phyloP scores from a whole-genome alignment of 2,329 filamentous ascomycete genomes.

The Biscogniauxia marginata region DNA sequence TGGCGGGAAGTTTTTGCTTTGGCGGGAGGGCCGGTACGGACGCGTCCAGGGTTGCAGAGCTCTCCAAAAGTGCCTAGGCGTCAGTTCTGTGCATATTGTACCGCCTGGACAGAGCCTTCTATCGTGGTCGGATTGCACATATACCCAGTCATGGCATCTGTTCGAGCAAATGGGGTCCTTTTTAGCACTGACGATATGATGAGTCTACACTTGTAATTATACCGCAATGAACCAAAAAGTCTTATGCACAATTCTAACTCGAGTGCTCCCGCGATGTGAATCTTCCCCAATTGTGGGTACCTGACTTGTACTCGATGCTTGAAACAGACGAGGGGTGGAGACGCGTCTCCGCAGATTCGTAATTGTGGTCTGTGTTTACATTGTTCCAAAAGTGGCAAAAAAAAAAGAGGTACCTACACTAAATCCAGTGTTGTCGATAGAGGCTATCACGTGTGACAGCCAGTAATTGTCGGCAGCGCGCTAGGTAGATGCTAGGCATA shows the following conservation, averaged over 20 bases:
- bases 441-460: constrained; percentile 26
- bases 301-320: not conserved
- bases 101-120: constrained; percentile 14
- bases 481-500: not conserved
- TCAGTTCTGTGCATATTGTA: constrained; percentile 13
- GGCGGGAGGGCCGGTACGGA: constrained; percentile 6
- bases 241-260: too few species aligned
- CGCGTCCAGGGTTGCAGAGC: constrained; percentile 3
- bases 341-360: not conserved
- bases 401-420: too few species aligned
- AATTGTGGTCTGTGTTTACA: constrained; percentile 26
- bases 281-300: too few species aligned
- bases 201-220: constrained; percentile 38
- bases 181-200: constrained; percentile 32
- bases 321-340: not conserved
- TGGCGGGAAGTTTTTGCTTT: constrained; percentile 12
- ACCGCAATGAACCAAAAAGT: constrained; percentile 23
- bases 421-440: constrained; percentile 24
- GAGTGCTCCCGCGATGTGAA: too few species aligned
- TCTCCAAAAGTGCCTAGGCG: constrained; percentile 10
- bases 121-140: constrained; percentile 26
- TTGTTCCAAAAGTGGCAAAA: constrained; percentile 20
- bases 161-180: constrained; percentile 9
- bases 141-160: constrained; percentile 22
- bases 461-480: not conserved